Evolutionary conservation across 345 rosid genomes (phyloP).

Genomic region (Clarkia xantiana): DNA sequence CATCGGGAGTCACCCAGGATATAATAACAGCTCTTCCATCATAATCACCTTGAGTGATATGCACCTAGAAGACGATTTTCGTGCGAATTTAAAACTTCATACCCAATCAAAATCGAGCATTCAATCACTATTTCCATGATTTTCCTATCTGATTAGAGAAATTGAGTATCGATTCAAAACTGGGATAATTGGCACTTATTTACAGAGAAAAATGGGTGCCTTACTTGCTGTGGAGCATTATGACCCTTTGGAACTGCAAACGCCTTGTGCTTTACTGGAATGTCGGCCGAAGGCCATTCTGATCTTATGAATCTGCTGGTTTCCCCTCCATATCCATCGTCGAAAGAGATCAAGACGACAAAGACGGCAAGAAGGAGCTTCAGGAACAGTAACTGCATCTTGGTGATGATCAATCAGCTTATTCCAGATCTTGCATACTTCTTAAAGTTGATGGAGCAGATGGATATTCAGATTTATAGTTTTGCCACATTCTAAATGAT

Average conservation of each 20-base stretch:
- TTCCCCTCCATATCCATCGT: slow-evolving; percentile 36
- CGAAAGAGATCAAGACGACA: slow-evolving; percentile 20
- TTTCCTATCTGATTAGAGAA: too few species aligned
- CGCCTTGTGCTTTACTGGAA: slow-evolving; percentile 57
- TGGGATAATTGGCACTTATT: background rate
- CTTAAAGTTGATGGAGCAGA: too few species aligned
- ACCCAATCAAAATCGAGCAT: too few species aligned
- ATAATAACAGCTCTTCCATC: slow-evolving; percentile 75
- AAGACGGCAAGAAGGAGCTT: slow-evolving; percentile 8
- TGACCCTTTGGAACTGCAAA: slow-evolving; percentile 64
- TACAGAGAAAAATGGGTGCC: slow-evolving; percentile 2
- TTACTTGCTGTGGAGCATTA: slow-evolving; percentile 85
- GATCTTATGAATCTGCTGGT: slow-evolving; percentile 61
- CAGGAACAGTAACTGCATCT: slow-evolving; percentile 4
- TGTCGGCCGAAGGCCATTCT: slow-evolving; percentile 78
- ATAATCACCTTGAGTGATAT: slow-evolving; percentile 88
- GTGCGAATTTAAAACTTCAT: background rate
- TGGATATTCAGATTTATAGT: too few species aligned
- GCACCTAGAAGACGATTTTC: slow-evolving; percentile 32
- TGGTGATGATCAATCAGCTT: background rate
- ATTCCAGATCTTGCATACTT: too few species aligned
- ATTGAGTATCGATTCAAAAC: too few species aligned
- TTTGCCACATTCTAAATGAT: too few species aligned
- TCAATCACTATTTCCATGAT: too few species aligned
- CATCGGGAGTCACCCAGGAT: slow-evolving; percentile 78